phyloP scores from a whole-genome alignment of 768 basidiomycete species.

The Asterophora lycoperdoides region DNA sequence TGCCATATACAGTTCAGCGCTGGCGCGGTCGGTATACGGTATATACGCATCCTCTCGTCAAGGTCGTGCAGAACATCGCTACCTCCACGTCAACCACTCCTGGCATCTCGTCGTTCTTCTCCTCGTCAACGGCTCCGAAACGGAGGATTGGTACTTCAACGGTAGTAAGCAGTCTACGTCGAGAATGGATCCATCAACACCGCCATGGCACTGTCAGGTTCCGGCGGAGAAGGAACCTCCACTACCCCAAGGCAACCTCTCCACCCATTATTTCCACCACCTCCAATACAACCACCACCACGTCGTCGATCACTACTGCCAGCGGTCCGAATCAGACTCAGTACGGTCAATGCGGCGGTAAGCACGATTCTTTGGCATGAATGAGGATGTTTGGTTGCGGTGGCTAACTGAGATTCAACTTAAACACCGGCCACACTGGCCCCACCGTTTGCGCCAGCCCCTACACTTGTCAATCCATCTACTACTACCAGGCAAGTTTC shows the following conservation, averaged over 20 bases:
- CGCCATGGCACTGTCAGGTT: slow-evolving; percentile 39
- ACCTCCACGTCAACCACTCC: slow-evolving; percentile 56
- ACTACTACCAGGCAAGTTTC: slow-evolving; percentile 46
- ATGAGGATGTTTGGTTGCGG: too few species aligned
- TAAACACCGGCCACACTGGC: slow-evolving; percentile 43
- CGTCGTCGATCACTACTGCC: slow-evolving; percentile 29
- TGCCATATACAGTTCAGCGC: slow-evolving; percentile 39
- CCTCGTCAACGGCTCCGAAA: slow-evolving; percentile 39
- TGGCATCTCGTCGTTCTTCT: slow-evolving; percentile 62
- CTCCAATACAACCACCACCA: slow-evolving; percentile 15
- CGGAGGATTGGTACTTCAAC: slow-evolving; percentile 57
- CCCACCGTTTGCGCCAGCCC: slow-evolving; percentile 41
- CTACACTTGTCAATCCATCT: slow-evolving; percentile 43
- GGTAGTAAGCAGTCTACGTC: slow-evolving; percentile 62
- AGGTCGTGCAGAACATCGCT: slow-evolving; percentile 44
- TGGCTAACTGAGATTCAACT: not conserved
- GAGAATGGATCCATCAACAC: slow-evolving; percentile 56
- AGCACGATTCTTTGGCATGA: not conserved
- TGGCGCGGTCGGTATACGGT: slow-evolving; percentile 50
- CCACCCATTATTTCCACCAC: slow-evolving; percentile 35
- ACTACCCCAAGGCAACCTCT: too few species aligned
- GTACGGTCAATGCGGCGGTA: slow-evolving; percentile 53
- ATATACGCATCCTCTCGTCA: slow-evolving; percentile 52
- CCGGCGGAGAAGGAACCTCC: slow-evolving; percentile 17
- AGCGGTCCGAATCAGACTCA: slow-evolving; percentile 37